Evolutionary conservation across 495 filamentous ascomycete genomes (phyloP).

Genomic region (Aspergillus panamensis): DNA sequence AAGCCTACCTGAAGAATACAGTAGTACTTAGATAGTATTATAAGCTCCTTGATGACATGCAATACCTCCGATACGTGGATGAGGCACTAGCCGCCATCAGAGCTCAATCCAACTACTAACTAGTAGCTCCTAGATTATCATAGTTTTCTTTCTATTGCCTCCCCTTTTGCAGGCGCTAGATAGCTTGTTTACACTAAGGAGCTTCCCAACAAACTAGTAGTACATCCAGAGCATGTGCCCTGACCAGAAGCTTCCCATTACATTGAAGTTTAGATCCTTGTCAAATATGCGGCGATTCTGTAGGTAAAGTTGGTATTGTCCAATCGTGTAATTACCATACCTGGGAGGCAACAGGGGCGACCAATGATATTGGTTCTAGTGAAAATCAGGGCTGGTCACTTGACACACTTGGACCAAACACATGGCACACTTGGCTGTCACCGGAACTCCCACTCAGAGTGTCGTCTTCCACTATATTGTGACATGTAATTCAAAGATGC

Average conservation of each 20-base stretch:
- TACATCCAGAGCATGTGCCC: neutral
- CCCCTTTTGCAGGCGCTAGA: neutral
- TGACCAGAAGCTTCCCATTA: constrained; percentile 7
- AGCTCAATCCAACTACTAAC: neutral
- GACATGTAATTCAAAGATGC: constrained; percentile 1
- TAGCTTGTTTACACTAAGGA: constrained; percentile 12
- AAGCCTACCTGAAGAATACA: too few species aligned
- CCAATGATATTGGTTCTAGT: constrained; percentile 24
- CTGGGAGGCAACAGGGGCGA: constrained; percentile 8
- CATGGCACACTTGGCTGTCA: constrained; percentile 22
- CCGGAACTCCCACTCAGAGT: constrained; percentile 6
- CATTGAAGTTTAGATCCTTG: constrained; percentile 15
- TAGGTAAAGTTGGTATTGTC: constrained; percentile 6
- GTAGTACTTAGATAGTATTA: too few species aligned
- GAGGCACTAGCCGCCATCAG: neutral
- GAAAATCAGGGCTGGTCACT: constrained; percentile 34
- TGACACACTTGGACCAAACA: constrained; percentile 24
- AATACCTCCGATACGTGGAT: too few species aligned
- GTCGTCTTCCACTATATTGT: neutral
- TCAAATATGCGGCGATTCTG: constrained; percentile 12
- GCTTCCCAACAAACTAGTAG: constrained; percentile 3
- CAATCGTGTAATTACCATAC: constrained; percentile 19
- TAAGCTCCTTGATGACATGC: too few species aligned
- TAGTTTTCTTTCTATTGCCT: too few species aligned
- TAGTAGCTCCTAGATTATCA: too few species aligned